Percentiles rank a stretch among this genome's conserved stretches.
Evolutionary conservation across 331 rosid genomes (phyloP).

Genomic region (Cucumis variabilis): DNA sequence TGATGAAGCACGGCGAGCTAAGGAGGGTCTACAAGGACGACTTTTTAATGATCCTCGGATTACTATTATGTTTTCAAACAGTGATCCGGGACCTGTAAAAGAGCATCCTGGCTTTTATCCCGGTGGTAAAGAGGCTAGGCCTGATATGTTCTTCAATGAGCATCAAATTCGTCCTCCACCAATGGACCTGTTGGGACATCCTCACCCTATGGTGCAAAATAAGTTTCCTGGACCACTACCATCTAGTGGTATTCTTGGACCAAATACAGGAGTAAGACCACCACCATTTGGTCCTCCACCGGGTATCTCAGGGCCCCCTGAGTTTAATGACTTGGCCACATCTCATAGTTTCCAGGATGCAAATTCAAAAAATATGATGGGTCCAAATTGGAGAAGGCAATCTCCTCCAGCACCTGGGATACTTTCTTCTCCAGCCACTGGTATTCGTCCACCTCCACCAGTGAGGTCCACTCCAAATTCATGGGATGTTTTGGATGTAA

Average conservation of each 20-base stretch:
- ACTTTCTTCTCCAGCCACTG: conserved; percentile 62
- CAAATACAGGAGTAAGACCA: conserved; percentile 61
- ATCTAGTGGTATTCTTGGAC: conserved; percentile 55
- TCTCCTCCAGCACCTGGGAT: conserved; percentile 78
- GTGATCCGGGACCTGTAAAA: conserved; percentile 69
- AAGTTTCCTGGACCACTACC: conserved; percentile 70
- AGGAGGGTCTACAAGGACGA: conserved; percentile 86
- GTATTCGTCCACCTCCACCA: conserved; percentile 53
- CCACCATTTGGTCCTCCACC: conserved; percentile 70
- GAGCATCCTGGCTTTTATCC: conserved; percentile 57
- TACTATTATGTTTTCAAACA: conserved; percentile 76
- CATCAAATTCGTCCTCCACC: conserved; percentile 61
- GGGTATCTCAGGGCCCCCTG: conserved; percentile 55
- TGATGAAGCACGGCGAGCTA: conserved; percentile 90
- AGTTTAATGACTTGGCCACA: conserved; percentile 55
- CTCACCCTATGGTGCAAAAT: conserved; percentile 56
- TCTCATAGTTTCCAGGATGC: conserved; percentile 60
- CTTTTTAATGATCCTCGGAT: conserved; percentile 90
- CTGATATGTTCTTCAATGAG: conserved; percentile 58
- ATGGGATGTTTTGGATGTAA: conserved; percentile 67
- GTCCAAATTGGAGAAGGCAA: conserved; percentile 77
- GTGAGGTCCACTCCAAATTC: conserved; percentile 56
- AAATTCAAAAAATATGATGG: conserved; percentile 63
- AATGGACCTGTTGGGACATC: conserved; percentile 60
- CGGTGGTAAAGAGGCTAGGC: conserved; percentile 59